Base-by-base conservation (phyloP, 139 green algal species). In the Coelastrella sp. region DNA sequence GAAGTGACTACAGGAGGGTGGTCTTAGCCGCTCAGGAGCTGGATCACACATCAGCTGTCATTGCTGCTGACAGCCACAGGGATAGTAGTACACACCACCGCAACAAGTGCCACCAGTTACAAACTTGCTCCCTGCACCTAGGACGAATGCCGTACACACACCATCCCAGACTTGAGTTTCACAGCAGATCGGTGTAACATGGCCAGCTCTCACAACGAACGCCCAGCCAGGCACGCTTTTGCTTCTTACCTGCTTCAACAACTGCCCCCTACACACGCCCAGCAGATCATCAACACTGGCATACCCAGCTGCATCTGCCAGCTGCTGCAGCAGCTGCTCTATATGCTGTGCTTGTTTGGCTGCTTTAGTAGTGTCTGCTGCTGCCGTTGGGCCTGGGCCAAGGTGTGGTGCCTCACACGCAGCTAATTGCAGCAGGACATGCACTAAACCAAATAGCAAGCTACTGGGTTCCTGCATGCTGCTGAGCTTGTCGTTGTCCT, bases 261-360 rank as follows among this genome's bases (percentile, higher is more conserved):
- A 4, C 3, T 88, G 68, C 11, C 17, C 19, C 66, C 66, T 80
- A 19, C 65, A 88, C 13, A 57, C 7, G 6, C 66, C 68, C 68
- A 88, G 66, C 83, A 88, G 5, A 3, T 80, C 54, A 57, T 88
- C 83, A 11, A 47, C 22, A 10, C 32, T 56, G 7, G 3, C 6
- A 80, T 56, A 88, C 4, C 66, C 83, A 54, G 68, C 83, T 16
- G 54, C 83, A 80, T 23, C 65, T 56, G 83, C 83, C 6, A 88
- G 10, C 8, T 20, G 13, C 13, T 4, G 4, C 56, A 88, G 83
- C 66, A 88, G 22, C 11, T 68, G 19, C 65, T 80, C 83, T 20
- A 80, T 57, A 3, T 22, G 47, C 22, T 68, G 68, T 57, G 23
- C 20, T 16, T 75, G 61, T 59, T 10, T 32, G 13, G 65, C 83